Percentiles rank a stretch among this genome's conserved stretches.
Evolutionary conservation across 768 basidiomycete species (phyloP).

Genomic region (Boletus huronensis): DNA sequence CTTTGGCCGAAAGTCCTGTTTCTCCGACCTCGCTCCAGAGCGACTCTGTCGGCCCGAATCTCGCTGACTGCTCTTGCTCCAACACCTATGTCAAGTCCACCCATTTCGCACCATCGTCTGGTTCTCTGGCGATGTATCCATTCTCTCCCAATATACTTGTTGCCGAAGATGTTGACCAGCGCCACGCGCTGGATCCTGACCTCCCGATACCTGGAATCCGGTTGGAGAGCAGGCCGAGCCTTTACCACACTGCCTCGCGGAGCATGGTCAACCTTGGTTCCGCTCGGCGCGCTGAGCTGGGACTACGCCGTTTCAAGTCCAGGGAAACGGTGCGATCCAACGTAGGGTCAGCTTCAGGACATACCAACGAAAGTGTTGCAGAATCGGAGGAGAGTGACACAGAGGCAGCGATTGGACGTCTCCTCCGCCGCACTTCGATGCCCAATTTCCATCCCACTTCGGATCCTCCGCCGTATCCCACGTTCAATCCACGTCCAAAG

Average conservation of each 20-base stretch:
- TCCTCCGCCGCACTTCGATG: slow-evolving; percentile 64
- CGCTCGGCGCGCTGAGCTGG: slow-evolving; percentile 29
- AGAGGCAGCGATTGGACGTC: slow-evolving; percentile 35
- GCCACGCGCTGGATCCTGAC: slow-evolving; percentile 1
- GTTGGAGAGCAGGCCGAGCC: slow-evolving; percentile 35
- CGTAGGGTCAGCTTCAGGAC: slow-evolving; percentile 11
- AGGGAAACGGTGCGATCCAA: slow-evolving; percentile 11
- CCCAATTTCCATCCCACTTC: slow-evolving; percentile 59
- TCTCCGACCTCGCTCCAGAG: slow-evolving; percentile 1
- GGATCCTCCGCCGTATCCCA: slow-evolving; percentile 68
- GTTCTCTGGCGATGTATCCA: slow-evolving; percentile 8
- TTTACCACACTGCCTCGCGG: slow-evolving; percentile 58
- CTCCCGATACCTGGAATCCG: slow-evolving; percentile 3
- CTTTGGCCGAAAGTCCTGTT: not conserved
- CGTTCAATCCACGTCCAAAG: slow-evolving; percentile 35
- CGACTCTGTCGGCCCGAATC: not conserved
- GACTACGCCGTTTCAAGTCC: slow-evolving; percentile 16
- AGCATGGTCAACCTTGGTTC: slow-evolving; percentile 59
- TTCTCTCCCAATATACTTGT: slow-evolving; percentile 19
- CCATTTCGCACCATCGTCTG: slow-evolving; percentile 4
- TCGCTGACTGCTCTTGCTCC: slow-evolving; percentile 4
- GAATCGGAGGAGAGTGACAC: slow-evolving; percentile 22
- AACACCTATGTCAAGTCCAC: slow-evolving; percentile 6
- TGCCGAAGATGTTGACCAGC: not conserved
- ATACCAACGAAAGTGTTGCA: slow-evolving; percentile 3